Evolutionary conservation across 2,329 filamentous ascomycete species (phyloP), one percentile per base, ranked within the genome.

Genomic region (Fusarium nematophilum): DNA sequence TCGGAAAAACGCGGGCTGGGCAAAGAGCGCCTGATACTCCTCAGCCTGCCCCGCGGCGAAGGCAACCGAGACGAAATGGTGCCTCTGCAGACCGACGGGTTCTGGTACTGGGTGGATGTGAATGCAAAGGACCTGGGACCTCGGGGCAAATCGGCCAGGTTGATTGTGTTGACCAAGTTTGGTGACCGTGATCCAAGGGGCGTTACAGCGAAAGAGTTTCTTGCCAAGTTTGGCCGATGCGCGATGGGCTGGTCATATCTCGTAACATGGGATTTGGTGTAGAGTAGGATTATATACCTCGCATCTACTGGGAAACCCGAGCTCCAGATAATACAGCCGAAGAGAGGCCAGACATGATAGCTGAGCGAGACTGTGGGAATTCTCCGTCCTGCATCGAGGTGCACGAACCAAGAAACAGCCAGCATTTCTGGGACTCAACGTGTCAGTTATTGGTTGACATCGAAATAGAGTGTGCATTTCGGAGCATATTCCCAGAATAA

Each of bases 71-170:
- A 89, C 9, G 86, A 93, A 36, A 82, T 86, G 49, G 76, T 94
- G 2, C 86, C 90, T 0, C 85, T 97, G 49, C 84, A 91, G 43
- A 90, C 86, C n/a, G 90, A 94, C 56, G 91, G 90, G 11, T 90
- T 84, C 69, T 87, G 89, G 76, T 96, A 90, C 86, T 96, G 91
- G 87, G 76, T 87, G 2, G 94, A 97, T 74, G 83, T 97, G 4
- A 79, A 83, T 21, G 82, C 86, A 1, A 75, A 79, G 26, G 83
- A 88, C 53, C 76, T 96, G 15, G 92, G 92, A 1, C 80, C 79
- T 0, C 84, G 87, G 0, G 91, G 91, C 0, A 86, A 93, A 75
- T 85, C 82, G 47, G 77, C 94, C 6, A 83, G 82, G 62, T 75
- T 95, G 25, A 84, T 84, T 53, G 84, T 86, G 15, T 78, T 96